Conservation (phyloP, 1,139 yeast species). For the Nematodospora anomalae region DNA sequence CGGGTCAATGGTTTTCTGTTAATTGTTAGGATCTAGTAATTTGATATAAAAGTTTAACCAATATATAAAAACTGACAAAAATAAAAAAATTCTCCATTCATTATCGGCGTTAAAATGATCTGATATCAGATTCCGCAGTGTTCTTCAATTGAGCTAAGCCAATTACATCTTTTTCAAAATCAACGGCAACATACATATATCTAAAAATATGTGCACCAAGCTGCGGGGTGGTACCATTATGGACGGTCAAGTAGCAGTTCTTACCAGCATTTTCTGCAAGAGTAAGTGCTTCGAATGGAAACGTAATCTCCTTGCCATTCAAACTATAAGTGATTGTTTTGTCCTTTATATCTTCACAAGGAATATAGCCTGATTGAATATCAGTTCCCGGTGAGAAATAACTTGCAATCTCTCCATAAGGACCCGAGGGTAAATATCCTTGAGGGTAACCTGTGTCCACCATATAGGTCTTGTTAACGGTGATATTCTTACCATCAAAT, state of each 20-base stretch:
- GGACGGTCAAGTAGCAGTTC: conserved; percentile 32
- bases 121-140: conserved; percentile 34
- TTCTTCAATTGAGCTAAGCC: conserved; percentile 8
- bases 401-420: conserved; percentile 1
- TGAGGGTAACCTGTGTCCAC: conserved; percentile 6
- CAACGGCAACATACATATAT: conserved; percentile 38
- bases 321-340: conserved; percentile 4
- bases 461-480: conserved; percentile 2
- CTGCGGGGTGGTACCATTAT: conserved; percentile 36
- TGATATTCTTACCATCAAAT: conserved; percentile 2
- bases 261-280: conserved; percentile 3
- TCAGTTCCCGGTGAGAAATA: no score
- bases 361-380: no score
- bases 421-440: conserved; percentile 1
- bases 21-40: no score
- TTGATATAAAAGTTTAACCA: no score
- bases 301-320: conserved; percentile 4
- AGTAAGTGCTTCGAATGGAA: conserved; percentile 6
- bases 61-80: no score
- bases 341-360: conserved; percentile 3
- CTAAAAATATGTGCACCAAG: conserved; percentile 45
- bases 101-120: conserved; percentile 46
- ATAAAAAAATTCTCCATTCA: no score
- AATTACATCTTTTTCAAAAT: conserved; percentile 14
- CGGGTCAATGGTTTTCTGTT: no score